Conservation (phyloP, 129 eudicot genomes). For the Smallanthus sonchifolius region DNA sequence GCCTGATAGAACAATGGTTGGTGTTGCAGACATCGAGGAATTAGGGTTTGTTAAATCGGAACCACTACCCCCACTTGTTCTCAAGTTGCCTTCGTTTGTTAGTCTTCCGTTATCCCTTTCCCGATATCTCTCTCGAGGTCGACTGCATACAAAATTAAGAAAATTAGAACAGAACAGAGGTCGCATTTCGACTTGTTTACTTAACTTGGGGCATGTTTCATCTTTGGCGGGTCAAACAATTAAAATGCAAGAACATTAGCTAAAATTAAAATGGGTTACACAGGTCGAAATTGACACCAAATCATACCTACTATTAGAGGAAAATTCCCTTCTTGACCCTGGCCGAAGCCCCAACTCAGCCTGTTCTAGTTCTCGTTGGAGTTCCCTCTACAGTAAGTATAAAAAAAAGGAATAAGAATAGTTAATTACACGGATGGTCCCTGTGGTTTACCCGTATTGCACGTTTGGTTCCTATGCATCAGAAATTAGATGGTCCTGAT, state of each 20-base stretch:
- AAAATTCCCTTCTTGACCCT: slow-evolving; percentile 64
- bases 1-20: slow-evolving; percentile 56
- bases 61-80: slow-evolving; percentile 39
- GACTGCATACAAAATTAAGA: slow-evolving; percentile 24
- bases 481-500: too few species aligned
- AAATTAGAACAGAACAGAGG: neutral
- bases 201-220: neutral
- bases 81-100: slow-evolving; percentile 52
- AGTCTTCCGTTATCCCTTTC: slow-evolving; percentile 81
- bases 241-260: neutral
- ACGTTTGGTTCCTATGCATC: too few species aligned
- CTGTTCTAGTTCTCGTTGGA: slow-evolving; percentile 87
- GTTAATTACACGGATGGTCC: too few species aligned
- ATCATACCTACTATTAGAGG: slow-evolving; percentile 65
- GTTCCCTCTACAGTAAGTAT: slow-evolving; percentile 61
- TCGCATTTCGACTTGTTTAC: neutral
- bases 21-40: slow-evolving; percentile 37
- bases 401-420: neutral
- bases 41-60: slow-evolving; percentile 40
- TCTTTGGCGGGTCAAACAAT: neutral
- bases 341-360: slow-evolving; percentile 70
- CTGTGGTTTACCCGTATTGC: too few species aligned
- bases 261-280: neutral
- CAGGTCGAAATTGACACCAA: neutral
- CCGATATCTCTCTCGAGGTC: slow-evolving; percentile 84